Conservation (phyloP, 202 grass and related monocot genomes). For the Bolboschoenoplectus hybrid region DNA sequence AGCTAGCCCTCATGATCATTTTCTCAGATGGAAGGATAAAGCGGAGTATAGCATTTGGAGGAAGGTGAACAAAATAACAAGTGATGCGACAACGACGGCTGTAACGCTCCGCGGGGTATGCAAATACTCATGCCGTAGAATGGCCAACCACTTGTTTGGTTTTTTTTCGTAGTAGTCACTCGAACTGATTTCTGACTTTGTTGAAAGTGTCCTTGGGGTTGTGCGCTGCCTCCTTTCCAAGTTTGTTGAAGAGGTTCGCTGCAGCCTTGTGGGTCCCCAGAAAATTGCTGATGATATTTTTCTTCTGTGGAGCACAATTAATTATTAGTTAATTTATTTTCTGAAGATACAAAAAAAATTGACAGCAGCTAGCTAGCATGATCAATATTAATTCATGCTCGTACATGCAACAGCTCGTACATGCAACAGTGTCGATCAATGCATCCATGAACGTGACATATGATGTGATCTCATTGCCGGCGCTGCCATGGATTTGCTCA, state of each 20-base stretch:
- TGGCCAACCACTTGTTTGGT: background rate
- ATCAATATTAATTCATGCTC: too few relatives aligned
- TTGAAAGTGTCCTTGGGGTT: background rate
- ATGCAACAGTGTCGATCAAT: slow-evolving; percentile 8
- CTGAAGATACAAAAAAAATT: too few relatives aligned
- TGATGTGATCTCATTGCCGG: slow-evolving; percentile 12
- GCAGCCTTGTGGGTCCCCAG: background rate
- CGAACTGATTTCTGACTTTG: background rate
- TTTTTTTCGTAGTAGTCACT: too few relatives aligned
- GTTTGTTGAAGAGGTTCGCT: background rate
- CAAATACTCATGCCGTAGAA: background rate
- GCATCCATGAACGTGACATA: background rate
- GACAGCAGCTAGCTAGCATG: too few relatives aligned
- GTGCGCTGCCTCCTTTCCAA: background rate
- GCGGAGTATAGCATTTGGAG: background rate
- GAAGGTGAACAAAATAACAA: background rate
- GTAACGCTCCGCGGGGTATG: background rate
- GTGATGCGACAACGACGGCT: background rate
- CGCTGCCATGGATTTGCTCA: slow-evolving; percentile 19
- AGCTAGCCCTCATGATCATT: background rate
- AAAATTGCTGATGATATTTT: background rate
- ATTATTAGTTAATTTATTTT: too few relatives aligned
- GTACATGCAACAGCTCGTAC: background rate
- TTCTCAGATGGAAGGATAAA: background rate
- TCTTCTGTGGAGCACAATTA: too few relatives aligned